phyloP scores from a whole-genome alignment of 2,329 filamentous ascomycete genomes.

The Cordyceps militaris region DNA sequence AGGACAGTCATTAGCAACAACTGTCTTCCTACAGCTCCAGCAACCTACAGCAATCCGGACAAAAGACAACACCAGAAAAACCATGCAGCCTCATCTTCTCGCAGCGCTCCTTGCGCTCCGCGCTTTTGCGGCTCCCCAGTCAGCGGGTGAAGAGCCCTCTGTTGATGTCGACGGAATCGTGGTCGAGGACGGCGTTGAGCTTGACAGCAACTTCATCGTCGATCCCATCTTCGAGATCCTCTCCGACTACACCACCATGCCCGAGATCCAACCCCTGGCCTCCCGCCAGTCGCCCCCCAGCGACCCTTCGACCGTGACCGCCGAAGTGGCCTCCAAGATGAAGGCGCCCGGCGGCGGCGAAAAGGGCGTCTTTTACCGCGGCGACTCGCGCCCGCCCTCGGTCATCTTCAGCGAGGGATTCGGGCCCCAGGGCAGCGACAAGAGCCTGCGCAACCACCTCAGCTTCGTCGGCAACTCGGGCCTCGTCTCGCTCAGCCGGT shows the following conservation, averaged over 20 bases:
- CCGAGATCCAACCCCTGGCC: not conserved
- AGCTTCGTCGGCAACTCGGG: conserved; percentile 9
- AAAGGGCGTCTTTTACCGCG: conserved; percentile 12
- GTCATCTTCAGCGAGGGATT: conserved; percentile 12
- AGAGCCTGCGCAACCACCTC: conserved; percentile 6
- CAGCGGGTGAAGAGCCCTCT: not conserved
- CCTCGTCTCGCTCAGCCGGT: conserved; percentile 1
- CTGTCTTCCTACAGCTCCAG: not conserved
- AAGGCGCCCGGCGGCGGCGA: conserved; percentile 1
- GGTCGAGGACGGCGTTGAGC: not conserved
- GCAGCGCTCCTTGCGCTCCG: not conserved
- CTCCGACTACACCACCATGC: not conserved
- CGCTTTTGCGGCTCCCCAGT: not conserved
- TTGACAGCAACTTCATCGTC: not conserved
- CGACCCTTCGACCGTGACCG: not conserved
- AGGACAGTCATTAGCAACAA: not conserved
- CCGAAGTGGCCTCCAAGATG: not conserved
- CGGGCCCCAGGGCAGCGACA: conserved; percentile 3
- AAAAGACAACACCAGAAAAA: not conserved
- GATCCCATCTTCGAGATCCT: not conserved
- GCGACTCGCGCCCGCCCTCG: conserved; percentile 9
- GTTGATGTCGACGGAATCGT: not conserved
- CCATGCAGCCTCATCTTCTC: not conserved
- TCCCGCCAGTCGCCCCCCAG: not conserved
- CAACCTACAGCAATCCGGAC: not conserved